Conservation (phyloP, 192 early-diverging fungal genomes). For the Coemansia sp. region DNA sequence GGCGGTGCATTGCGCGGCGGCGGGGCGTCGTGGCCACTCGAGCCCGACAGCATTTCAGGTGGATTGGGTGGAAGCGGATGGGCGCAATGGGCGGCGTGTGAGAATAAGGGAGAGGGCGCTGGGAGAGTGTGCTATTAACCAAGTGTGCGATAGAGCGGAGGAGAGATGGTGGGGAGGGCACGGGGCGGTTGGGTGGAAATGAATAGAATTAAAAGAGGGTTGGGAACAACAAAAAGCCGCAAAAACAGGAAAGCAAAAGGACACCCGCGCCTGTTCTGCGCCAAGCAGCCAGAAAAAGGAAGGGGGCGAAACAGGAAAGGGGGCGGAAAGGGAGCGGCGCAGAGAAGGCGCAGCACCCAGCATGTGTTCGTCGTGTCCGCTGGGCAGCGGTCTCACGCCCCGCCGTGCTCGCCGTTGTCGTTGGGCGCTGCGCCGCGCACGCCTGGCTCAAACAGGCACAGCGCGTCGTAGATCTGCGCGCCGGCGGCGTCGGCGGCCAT, state of each 20-base stretch:
- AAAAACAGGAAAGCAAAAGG: background rate
- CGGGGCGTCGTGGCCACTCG: too few species aligned
- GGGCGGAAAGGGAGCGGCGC: background rate
- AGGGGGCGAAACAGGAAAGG: background rate
- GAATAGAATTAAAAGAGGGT: background rate
- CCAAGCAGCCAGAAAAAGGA: background rate
- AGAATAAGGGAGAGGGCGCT: too few species aligned
- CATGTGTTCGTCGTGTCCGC: too few species aligned
- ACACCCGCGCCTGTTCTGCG: background rate
- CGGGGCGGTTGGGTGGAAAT: background rate
- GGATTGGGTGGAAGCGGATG: too few species aligned
- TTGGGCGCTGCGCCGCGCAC: too few species aligned
- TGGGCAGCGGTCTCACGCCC: background rate
- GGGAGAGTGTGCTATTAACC: too few species aligned
- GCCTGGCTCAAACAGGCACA: conserved; percentile 48
- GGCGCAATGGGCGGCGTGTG: too few species aligned
- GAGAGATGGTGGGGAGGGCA: too few species aligned
- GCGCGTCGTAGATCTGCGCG: conserved; percentile 67
- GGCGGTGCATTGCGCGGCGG: too few species aligned
- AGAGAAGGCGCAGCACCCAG: background rate
- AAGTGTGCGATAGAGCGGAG: too few species aligned
- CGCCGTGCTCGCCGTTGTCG: too few species aligned
- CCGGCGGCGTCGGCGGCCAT: conserved; percentile 63
- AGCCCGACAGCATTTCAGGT: too few species aligned
- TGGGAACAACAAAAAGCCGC: background rate